These are phyloP conservation scores for Sarocladiaceae sp. DNA, from an alignment of 2,329 filamentous ascomycete genomes.

Conservation along the genomic window DNA sequence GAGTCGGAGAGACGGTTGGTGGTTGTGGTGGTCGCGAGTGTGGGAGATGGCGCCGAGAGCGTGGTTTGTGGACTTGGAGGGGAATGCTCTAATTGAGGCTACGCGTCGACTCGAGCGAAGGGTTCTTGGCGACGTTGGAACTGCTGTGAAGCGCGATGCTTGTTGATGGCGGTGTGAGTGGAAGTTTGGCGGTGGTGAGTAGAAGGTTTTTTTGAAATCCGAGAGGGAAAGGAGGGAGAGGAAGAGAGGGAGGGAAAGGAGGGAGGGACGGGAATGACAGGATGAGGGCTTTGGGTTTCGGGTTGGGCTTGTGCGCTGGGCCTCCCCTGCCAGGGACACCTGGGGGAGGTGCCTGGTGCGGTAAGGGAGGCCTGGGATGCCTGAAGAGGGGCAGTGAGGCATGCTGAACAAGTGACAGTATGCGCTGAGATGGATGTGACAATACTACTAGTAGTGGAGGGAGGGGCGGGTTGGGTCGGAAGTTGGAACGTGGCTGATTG, in stretches of 20 bases:
- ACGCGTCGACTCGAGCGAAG: constrained; percentile 3
- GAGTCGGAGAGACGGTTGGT: neutral
- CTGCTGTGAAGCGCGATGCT: constrained; percentile 1
- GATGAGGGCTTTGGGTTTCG: constrained; percentile 7
- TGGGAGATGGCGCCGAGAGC: constrained; percentile 5
- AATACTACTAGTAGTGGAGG: neutral
- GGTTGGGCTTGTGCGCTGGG: no score
- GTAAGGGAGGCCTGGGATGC: no score
- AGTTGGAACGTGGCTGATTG: constrained; percentile 5
- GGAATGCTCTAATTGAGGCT: neutral
- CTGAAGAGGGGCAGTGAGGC: neutral
- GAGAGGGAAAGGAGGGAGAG: neutral
- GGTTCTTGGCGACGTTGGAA: constrained; percentile 1
- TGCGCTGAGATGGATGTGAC: neutral
- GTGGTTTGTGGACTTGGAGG: neutral
- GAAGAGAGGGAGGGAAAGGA: neutral
- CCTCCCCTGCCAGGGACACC: no score
- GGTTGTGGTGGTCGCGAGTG: neutral
- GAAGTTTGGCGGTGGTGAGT: neutral
- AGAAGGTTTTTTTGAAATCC: neutral
- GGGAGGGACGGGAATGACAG: neutral
- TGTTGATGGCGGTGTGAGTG: neutral
- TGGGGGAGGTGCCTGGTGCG: no score
- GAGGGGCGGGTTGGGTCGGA: constrained; percentile 6
- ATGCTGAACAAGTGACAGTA: neutral